phyloP scores from a whole-genome alignment of 257 asterid species.

The Rehmannia glutinosa region DNA sequence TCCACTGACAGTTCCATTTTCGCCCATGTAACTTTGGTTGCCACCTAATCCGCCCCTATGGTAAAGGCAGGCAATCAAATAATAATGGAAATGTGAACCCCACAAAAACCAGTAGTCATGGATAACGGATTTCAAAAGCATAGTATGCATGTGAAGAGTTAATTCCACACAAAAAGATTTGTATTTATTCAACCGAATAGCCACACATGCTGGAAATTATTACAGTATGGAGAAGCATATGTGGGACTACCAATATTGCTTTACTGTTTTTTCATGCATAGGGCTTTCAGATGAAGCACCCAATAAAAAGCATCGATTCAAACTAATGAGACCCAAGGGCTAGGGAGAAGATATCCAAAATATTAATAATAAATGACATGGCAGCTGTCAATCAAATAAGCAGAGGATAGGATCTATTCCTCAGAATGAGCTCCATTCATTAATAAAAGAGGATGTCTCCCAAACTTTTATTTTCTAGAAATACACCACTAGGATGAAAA shows the following conservation, averaged over 20 bases:
- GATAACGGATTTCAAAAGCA: neutral
- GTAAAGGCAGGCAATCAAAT: conserved; percentile 21
- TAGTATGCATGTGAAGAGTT: neutral
- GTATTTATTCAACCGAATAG: neutral
- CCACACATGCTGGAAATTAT: neutral
- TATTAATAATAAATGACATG: neutral
- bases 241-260: neutral
- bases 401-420: neutral
- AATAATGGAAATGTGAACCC: conserved; percentile 1
- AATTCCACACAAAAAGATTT: neutral
- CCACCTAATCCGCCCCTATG: conserved; percentile 90
- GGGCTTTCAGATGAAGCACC: neutral
- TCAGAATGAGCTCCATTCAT: neutral
- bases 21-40: conserved; percentile 62
- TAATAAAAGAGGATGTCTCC: neutral
- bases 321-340: neutral
- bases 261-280: neutral
- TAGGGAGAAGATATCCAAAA: neutral
- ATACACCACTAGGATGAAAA: neutral
- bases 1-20: conserved; percentile 81
- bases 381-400: neutral
- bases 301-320: neutral
- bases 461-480: neutral
- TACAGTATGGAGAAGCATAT: neutral
- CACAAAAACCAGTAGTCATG: neutral